Percentiles rank a stretch among this genome's conserved stretches.
These are phyloP conservation scores for Rubia tinctorum DNA, from an alignment of 305 asterid species.

Conservation along the genomic window DNA sequence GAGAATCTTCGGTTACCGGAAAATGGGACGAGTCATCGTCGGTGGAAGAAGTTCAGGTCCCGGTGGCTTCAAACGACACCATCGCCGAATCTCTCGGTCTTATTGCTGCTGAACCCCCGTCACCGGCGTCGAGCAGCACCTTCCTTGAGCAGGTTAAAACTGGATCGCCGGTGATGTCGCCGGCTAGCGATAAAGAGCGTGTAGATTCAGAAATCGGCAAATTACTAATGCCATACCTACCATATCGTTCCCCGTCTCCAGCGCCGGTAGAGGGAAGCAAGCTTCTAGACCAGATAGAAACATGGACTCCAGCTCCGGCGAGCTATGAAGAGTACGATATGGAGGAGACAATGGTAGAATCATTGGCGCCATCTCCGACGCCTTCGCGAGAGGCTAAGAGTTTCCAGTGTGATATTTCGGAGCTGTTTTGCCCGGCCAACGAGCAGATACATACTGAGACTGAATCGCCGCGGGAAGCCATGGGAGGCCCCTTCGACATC, in stretches of 20 bases:
- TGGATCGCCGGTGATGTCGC: too few relatives aligned
- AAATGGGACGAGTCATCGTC: conserved; percentile 13
- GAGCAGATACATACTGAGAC: conserved; percentile 14
- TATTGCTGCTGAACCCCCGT: too few relatives aligned
- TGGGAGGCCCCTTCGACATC: conserved; percentile 28
- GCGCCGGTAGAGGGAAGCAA: conserved; percentile 18
- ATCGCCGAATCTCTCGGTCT: too few relatives aligned
- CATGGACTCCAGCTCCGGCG: not conserved
- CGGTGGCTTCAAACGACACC: not conserved
- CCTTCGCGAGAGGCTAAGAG: not conserved
- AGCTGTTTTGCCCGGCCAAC: conserved; percentile 43
- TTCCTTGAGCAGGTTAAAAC: not conserved
- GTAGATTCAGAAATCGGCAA: not conserved
- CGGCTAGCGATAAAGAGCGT: not conserved
- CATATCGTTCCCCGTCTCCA: not conserved
- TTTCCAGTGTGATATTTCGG: not conserved
- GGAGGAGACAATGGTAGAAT: not conserved
- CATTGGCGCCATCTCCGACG: too few relatives aligned
- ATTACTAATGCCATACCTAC: not conserved
- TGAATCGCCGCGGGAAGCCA: not conserved
- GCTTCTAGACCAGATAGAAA: not conserved
- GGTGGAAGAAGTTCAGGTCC: not conserved
- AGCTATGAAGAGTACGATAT: conserved; percentile 7
- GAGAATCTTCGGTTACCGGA: not conserved
- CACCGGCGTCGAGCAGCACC: too few relatives aligned